A percentile compares a stretch with the other conserved stretches of the same genome.
phyloP scores from a whole-genome alignment of 495 filamentous ascomycete genomes.

The Evansstolkia leycettana region DNA sequence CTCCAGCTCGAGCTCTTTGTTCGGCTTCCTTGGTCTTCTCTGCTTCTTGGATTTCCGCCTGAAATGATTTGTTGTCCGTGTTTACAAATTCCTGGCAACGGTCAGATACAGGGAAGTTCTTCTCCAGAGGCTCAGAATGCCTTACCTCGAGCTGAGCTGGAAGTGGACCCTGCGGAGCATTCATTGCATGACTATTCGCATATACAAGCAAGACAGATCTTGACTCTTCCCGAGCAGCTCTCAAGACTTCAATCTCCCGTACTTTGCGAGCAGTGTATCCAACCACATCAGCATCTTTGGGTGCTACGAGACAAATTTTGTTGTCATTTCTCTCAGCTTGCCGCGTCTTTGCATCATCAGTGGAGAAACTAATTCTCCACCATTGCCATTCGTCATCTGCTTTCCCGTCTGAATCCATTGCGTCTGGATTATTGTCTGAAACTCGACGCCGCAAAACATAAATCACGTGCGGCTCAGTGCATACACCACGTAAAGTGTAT shows the following conservation, averaged over 20 bases:
- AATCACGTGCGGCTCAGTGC: conserved; percentile 36
- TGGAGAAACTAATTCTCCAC: conserved; percentile 43
- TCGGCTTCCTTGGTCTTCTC: too few species aligned
- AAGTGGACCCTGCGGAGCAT: conserved; percentile 15
- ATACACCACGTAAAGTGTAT: conserved; percentile 42
- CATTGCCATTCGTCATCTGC: conserved; percentile 31
- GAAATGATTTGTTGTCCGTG: conserved; percentile 35
- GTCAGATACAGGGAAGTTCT: conserved; percentile 3
- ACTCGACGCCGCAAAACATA: conserved; percentile 30
- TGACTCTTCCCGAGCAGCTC: conserved; percentile 38
- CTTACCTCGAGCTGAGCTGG: conserved; percentile 32
- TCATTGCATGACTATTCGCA: conserved; percentile 33
- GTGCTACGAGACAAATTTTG: conserved; percentile 2
- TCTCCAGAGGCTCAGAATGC: background rate
- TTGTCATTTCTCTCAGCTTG: conserved; percentile 17
- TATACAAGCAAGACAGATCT: conserved; percentile 37
- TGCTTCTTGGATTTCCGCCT: conserved; percentile 22
- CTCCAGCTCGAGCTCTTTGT: background rate
- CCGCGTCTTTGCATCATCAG: conserved; percentile 30
- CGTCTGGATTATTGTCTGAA: conserved; percentile 3
- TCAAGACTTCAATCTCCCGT: conserved; percentile 37
- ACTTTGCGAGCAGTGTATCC: conserved; percentile 36
- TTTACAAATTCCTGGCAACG: conserved; percentile 30
- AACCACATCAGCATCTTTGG: conserved; percentile 24
- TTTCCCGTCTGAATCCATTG: conserved; percentile 13